phyloP scores from a whole-genome alignment of 768 basidiomycete genomes.

The Serendipita sp. region DNA sequence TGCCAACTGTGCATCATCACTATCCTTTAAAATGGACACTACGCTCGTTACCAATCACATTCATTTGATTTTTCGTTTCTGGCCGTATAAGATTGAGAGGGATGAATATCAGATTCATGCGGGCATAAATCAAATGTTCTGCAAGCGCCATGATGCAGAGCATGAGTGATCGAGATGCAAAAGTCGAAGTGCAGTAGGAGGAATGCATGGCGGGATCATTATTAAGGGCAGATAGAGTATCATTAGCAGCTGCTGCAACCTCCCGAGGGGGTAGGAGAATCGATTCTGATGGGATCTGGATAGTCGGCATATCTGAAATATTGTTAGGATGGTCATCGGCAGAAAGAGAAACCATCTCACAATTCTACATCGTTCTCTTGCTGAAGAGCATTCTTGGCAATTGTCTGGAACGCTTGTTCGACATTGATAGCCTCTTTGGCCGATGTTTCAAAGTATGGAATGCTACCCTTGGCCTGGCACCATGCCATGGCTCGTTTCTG shows the following conservation, averaged over 20 bases:
- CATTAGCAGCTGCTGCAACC: conserved; percentile 82
- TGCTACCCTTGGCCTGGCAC: conserved; percentile 99
- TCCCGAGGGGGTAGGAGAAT: conserved; percentile 79
- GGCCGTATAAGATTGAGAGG: too few species aligned
- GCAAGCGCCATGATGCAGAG: not conserved
- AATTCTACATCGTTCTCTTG: conserved; percentile 94
- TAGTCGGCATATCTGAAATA: conserved; percentile 81
- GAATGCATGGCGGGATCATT: not conserved
- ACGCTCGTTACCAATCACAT: not conserved
- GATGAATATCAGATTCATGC: not conserved
- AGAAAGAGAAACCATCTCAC: conserved; percentile 29
- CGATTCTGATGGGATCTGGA: conserved; percentile 95
- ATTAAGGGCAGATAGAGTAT: not conserved
- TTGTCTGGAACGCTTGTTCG: conserved; percentile 98
- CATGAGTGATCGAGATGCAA: not conserved
- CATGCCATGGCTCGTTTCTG: conserved; percentile 99
- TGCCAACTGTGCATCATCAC: too few species aligned
- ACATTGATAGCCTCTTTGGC: conserved; percentile 99
- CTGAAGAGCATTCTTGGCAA: conserved; percentile 97
- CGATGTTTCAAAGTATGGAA: conserved; percentile 99
- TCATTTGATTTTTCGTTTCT: not conserved
- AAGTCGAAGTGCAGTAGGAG: not conserved
- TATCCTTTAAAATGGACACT: too few species aligned
- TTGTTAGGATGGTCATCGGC: not conserved
- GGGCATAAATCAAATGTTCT: not conserved